Evolutionary conservation across 1,139 yeast species (phyloP).

Genomic region (Pneumocystis canis): DNA sequence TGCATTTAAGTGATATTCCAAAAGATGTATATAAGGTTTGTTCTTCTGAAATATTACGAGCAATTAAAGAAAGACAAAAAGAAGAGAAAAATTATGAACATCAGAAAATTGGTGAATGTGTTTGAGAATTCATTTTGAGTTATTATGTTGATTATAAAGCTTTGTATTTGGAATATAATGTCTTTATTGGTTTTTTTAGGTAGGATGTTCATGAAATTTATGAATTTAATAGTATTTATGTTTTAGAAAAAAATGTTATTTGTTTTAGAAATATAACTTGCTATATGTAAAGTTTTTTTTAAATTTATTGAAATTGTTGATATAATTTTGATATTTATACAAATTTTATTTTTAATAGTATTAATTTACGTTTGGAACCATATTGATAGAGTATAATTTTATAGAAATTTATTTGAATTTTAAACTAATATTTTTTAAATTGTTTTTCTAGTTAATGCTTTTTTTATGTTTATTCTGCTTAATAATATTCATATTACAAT

Average conservation of each 20-base stretch:
- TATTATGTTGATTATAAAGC: background rate
- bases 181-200: background rate
- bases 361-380: background rate
- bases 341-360: background rate
- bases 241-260: too few species aligned
- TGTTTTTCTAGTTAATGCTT: background rate
- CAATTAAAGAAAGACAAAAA: background rate
- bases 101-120: background rate
- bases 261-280: background rate
- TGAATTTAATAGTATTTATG: background rate
- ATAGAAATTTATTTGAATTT: too few species aligned
- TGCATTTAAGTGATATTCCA: constrained; percentile 2
- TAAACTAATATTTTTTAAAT: too few species aligned
- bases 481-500: too few species aligned
- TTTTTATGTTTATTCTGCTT: too few species aligned
- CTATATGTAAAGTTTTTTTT: too few species aligned
- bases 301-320: background rate
- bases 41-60: background rate
- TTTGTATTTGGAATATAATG: background rate
- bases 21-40: background rate
- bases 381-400: background rate
- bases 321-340: background rate
- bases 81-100: background rate
- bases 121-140: background rate
- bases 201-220: background rate